Evolutionary conservation across 2,329 filamentous ascomycete species (phyloP), one percentile per base, ranked within the genome.

Genomic region (Fusarium miscanthi): DNA sequence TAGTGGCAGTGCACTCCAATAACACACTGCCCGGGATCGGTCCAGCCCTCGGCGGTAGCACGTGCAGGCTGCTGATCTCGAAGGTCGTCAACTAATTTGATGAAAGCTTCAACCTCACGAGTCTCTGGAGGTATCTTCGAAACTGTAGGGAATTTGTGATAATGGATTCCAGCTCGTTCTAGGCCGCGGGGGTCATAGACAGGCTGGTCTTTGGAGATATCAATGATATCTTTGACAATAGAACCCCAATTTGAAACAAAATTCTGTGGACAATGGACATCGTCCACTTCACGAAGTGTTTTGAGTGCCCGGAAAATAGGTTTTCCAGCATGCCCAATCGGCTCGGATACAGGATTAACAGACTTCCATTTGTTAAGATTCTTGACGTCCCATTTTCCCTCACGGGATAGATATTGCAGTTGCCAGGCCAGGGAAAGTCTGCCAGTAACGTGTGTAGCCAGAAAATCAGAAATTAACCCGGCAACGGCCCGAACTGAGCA

Each of bases 351-450:
- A 1, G 94, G 93, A 3, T 85, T 82, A 2, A 97, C 92, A 23
- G 90, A 90, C 80, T 93, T 89, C 95, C 95, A 98, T 79, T 98
- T 98, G 66, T 89, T 90, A 16, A 98, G 86, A 78, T 98, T 98
- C 84, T 98, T 98, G 74, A 98, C 94, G 78, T 98, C 95, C 95
- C 95, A 98, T 83, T 98, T 98, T 6, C 95, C 95, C 74, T 94
- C 93, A 4, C 92, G 94, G 5, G 93, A 94, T 30, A 98, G 89
- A 77, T 96, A 92, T 76, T 95, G 93, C 21, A 98, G 86, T 81
- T 98, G 95, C 95, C 95, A 98, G 46, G 92, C 93, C 33, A 95
- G 89, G 3, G 91, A 93, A 19, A 98, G 87, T 13, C 94, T 90
- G 14, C 90, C 87, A 14, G 95, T 95, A 59, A 98, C 87, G 76